phyloP scores from a whole-genome alignment of 352 stramenopile genomes.

The Phytophthora pseudosyringae region DNA sequence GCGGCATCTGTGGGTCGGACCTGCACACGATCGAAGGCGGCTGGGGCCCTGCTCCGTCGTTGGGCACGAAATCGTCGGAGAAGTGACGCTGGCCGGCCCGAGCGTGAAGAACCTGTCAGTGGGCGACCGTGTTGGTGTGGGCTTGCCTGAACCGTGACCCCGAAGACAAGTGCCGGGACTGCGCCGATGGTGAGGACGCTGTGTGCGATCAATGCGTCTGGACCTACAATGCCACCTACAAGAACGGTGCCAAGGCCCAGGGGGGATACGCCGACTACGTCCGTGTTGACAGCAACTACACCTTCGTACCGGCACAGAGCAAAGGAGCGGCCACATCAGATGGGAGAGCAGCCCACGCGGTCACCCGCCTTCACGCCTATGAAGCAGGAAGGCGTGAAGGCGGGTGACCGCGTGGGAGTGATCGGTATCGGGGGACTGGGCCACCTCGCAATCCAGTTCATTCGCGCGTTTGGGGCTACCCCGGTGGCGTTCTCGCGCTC shows the following conservation, averaged over 20 bases:
- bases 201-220: slow-evolving; percentile 52
- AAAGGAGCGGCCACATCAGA: no score
- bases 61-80: slow-evolving; percentile 42
- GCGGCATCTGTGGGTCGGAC: slow-evolving; percentile 34
- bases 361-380: slow-evolving; percentile 19
- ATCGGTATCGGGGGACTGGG: slow-evolving; percentile 49
- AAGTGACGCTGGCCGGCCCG: slow-evolving; percentile 24
- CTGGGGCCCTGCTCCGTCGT: slow-evolving; percentile 40
- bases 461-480: slow-evolving; percentile 61
- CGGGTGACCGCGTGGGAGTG: slow-evolving; percentile 29
- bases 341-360: no score
- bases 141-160: slow-evolving; percentile 62
- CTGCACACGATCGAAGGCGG: slow-evolving; percentile 50
- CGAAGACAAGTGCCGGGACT: slow-evolving; percentile 63
- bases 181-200: slow-evolving; percentile 55
- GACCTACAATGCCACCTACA: slow-evolving; percentile 50
- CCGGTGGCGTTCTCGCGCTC: slow-evolving; percentile 47
- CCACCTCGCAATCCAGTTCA: slow-evolving; percentile 61
- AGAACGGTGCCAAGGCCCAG: slow-evolving; percentile 38
- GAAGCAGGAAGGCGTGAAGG: slow-evolving; percentile 28
- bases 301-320: no score
- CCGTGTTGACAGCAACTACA: slow-evolving; percentile 36
- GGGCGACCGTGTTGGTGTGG: slow-evolving; percentile 65
- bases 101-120: slow-evolving; percentile 71
- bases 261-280: slow-evolving; percentile 33